Evolutionary conservation across 1,284 basidiomycete genomes (phyloP).

Genomic region (Hortiboletus rubellus): DNA sequence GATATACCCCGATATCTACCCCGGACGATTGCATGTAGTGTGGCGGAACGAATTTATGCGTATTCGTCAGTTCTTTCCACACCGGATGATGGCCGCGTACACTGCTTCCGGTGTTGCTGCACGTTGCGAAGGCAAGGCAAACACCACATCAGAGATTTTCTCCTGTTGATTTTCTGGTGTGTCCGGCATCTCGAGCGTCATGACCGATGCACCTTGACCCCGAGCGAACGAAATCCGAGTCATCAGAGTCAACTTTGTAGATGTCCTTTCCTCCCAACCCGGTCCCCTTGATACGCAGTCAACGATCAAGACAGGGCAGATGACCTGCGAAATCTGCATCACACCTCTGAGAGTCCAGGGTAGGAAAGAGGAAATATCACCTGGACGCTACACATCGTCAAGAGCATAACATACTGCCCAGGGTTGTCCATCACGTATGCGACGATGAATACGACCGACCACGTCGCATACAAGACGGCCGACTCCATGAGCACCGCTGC

Average conservation of each 20-base stretch:
- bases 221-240: neutral
- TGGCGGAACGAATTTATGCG: no score
- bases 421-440: neutral
- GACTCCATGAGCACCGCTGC: slow-evolving; percentile 1
- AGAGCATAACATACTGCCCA: neutral
- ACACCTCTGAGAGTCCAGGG: neutral
- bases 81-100: neutral
- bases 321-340: neutral
- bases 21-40: no score
- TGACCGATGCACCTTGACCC: neutral
- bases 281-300: neutral
- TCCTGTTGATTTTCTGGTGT: neutral
- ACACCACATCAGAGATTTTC: neutral
- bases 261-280: neutral
- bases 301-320: neutral
- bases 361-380: neutral
- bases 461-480: neutral
- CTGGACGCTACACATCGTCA: neutral
- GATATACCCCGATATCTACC: no score
- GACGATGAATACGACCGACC: slow-evolving; percentile 4
- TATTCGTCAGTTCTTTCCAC: no score
- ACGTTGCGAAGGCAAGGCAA: no score
- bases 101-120: neutral
- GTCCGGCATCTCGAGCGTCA: neutral
- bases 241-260: neutral